Evolutionary conservation across 1,139 yeast genomes (phyloP), one percentile per base, ranked within the genome.

Genomic region (Lodderomyces margitis): DNA sequence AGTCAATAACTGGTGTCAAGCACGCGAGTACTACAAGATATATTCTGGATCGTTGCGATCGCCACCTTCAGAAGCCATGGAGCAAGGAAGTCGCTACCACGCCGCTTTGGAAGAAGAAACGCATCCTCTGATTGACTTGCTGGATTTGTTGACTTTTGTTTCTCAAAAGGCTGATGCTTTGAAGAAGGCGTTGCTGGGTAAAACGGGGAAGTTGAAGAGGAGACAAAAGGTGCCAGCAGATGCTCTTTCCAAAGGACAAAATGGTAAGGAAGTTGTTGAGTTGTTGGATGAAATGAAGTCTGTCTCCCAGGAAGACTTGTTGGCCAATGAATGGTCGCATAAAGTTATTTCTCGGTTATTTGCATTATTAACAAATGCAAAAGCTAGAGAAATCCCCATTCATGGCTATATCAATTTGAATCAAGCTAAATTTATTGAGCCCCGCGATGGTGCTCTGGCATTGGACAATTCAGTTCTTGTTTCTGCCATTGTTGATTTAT

Each of bases 401-500:
- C 84, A 81, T 56, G 77, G 78, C 2, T 77, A 72, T 48, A 49
- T 80, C 15, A 63, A 75, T 49, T 47, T 66, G 1, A 45, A 55
- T 0, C 45, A 52, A 1, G 58, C 61, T 2, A 44, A 48, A 5
- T 55, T 74, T 24, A 48, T 64, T 1, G 49, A 54, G 3, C 12
- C 33, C 10, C 11, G 10, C 2, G 28, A 21, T 25, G 14, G 14
- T 10, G 28, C 23, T 23, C 30, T 21, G 16, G 30, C 21, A 12
- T 15, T 36, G n/a, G n/a, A 25, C 2, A 14, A 30, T 9, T 34
- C 40, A 4, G 63, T 75, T 1, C 57, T 81, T 17, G 67, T 82
- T 4, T 80, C 86, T 53, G 91, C 89, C 1, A 63, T 83, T 2
- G 72, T 83, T 17, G 92, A 84, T 56, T 70, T 74, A 43, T 50